Conservation (phyloP, 176 grass and related monocot genomes). For the Eragrostis nindensis region DNA sequence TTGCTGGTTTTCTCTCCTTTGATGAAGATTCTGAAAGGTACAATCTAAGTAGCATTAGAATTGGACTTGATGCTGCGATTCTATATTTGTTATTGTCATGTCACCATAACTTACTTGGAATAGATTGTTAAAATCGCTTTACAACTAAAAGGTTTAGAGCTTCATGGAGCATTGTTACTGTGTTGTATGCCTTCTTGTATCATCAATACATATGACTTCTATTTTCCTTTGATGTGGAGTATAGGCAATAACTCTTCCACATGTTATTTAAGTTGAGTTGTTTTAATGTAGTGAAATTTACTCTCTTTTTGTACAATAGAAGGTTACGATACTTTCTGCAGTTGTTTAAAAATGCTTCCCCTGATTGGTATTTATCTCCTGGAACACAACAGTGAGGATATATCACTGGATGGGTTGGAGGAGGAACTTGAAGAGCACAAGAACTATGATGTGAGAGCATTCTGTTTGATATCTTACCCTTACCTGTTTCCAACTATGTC, state of each 20-base stretch:
- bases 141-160: not conserved
- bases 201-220: not conserved
- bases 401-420: conserved; percentile 64
- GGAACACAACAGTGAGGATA: conserved; percentile 57
- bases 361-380: conserved; percentile 19
- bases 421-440: conserved; percentile 73
- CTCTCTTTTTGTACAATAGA: not conserved
- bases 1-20: conserved; percentile 34
- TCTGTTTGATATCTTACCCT: conserved; percentile 2
- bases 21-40: conserved; percentile 56
- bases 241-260: not conserved
- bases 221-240: no score
- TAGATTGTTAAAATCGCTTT: not conserved
- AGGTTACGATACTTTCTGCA: conserved; percentile 3
- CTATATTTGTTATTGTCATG: not conserved
- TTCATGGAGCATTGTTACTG: not conserved
- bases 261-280: not conserved
- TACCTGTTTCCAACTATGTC: not conserved
- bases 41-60: not conserved
- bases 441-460: conserved; percentile 64
- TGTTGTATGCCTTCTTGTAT: not conserved
- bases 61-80: not conserved
- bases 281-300: no score
- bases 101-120: not conserved
- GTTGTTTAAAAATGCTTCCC: conserved; percentile 6